Evolutionary conservation across 345 rosid genomes (phyloP), one percentile per base, ranked within the genome.

Genomic region (Arabis alpina): DNA sequence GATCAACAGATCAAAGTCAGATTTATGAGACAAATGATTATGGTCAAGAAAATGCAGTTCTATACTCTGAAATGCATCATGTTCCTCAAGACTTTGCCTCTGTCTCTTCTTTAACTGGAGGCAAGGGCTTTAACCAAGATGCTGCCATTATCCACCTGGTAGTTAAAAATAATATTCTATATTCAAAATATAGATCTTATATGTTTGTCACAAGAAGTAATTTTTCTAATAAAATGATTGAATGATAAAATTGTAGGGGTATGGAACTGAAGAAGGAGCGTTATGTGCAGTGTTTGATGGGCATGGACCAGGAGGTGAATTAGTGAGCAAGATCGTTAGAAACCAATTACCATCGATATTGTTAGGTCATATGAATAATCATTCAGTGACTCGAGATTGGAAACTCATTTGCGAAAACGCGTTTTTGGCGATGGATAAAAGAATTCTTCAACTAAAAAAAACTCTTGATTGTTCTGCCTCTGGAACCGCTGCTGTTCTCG

Each of bases 231-330:
- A 48, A 1, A 7, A 8, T 3, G 14, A 23, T 39, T 36, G 36
- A 48, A 48, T 44, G 39, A 15, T 24, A 12, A 24, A 43, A n/a
- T 12, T 42, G 0, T 43, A 76, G 96, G 91, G 87, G 2, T 90
- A 85, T 76, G 96, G 91, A 74, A 66, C 43, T 52, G 80, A 80
- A 64, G 82, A 70, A 39, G 93, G 88, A 70, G 85, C 69, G 0
- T 77, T 88, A 15, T 84, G 87, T 67, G 96, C 84, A 50, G 96
- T 93, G 19, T 90, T 88, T 73, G 98, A 93, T 67, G 98, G 98
- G 13, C 97, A 93, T 76, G 98, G 98, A 78, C 80, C 77, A 63
- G 86, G 75, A 47, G 98, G 98, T 59, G 89, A 88, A 10, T 13
- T 75, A 0, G 84, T 88, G 60, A 88, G 97, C 84, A 87, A 82